These are phyloP conservation scores for Claviceps digitariae DNA, from an alignment of 2,329 filamentous ascomycete genomes.

Conservation along the genomic window DNA sequence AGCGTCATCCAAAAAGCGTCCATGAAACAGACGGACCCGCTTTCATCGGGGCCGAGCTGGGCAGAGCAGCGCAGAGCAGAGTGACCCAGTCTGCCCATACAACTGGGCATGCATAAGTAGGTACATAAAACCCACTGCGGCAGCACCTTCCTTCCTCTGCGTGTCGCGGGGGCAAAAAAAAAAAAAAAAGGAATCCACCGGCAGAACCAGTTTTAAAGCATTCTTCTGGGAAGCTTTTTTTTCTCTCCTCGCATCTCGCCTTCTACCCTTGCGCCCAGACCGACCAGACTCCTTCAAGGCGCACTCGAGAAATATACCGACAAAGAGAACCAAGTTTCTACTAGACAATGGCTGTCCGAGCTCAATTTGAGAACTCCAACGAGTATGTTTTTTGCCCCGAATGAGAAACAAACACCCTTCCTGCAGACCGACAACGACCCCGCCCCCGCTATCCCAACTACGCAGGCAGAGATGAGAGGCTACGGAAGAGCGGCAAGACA, in stretches of 20 bases:
- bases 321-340: neutral
- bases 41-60: neutral
- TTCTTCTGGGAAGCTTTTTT: neutral
- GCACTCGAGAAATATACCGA: neutral
- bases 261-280: neutral
- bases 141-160: neutral
- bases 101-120: neutral
- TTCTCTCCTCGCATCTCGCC: neutral
- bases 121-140: neutral
- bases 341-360: conserved; percentile 49
- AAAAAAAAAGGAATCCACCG: neutral
- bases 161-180: neutral
- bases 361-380: conserved; percentile 81
- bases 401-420: neutral
- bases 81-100: neutral
- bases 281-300: neutral
- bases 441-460: conserved; percentile 12
- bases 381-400: conserved; percentile 46
- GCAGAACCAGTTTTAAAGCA: conserved; percentile 1
- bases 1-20: no score
- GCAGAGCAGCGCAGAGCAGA: no score
- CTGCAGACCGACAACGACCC: conserved; percentile 6
- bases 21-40: neutral
- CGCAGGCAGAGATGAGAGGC: neutral
- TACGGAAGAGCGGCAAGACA: neutral